A percentile compares a stretch with the other conserved stretches of the same genome.
phyloP scores from a whole-genome alignment of 2,329 filamentous ascomycete genomes.

The Fusarium verrucosum region DNA sequence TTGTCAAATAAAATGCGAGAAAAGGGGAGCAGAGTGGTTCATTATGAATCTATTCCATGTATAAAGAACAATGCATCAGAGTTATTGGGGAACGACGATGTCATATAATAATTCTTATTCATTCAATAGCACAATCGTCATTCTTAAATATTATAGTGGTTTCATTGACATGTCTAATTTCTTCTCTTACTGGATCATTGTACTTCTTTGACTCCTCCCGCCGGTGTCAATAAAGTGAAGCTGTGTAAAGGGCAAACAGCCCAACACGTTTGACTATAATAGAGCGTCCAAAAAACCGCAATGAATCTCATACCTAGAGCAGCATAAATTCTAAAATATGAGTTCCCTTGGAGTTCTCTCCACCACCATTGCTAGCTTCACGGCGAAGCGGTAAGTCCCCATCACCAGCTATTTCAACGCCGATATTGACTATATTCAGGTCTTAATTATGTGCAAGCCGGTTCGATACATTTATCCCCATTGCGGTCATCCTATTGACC shows the following conservation, averaged over 20 bases:
- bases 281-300: not conserved
- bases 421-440: not conserved
- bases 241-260: constrained; percentile 12
- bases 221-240: constrained; percentile 9
- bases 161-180: not conserved
- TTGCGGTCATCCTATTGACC: constrained; percentile 36
- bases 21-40: not conserved
- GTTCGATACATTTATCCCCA: constrained; percentile 36
- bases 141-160: no score
- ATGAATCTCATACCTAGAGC: not conserved
- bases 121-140: not conserved
- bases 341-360: not conserved
- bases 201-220: constrained; percentile 9
- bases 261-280: not conserved
- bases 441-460: constrained; percentile 38
- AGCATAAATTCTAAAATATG: not conserved
- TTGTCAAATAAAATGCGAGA: not conserved
- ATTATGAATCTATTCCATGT: not conserved
- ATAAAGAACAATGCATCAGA: not conserved
- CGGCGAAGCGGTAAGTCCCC: not conserved
- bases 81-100: not conserved
- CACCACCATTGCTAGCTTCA: not conserved
- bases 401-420: no score
- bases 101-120: not conserved
- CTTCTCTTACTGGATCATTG: not conserved